A percentile compares a stretch with the other conserved stretches of the same genome.
Evolutionary conservation across 108 stramenopile genomes (phyloP).

Genomic region (Skeletonema costatum): DNA sequence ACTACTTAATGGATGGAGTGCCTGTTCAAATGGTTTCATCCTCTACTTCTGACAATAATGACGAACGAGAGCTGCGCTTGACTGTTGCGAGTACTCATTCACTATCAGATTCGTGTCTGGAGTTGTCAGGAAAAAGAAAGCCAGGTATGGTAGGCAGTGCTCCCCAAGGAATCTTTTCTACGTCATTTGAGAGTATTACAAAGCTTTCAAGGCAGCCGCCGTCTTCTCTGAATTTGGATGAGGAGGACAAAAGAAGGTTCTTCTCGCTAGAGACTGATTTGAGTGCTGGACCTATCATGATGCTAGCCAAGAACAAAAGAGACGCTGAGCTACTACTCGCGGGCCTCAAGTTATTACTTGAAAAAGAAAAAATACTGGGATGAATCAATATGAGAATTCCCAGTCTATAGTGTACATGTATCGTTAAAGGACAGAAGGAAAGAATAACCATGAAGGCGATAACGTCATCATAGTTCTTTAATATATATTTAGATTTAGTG

Average conservation of each 20-base stretch:
- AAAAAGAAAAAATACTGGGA: conserved; percentile 27
- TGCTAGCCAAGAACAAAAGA: conserved; percentile 44
- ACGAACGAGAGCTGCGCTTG: conserved; percentile 36
- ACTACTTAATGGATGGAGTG: conserved; percentile 48
- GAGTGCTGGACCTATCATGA: conserved; percentile 39
- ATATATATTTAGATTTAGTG: background rate
- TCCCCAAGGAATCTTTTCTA: conserved; percentile 26
- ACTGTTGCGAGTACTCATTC: conserved; percentile 12
- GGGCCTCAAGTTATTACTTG: conserved; percentile 44
- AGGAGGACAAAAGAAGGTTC: conserved; percentile 38
- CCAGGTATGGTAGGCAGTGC: conserved; percentile 42
- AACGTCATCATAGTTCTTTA: background rate
- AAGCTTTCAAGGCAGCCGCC: conserved; percentile 36
- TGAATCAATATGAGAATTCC: background rate
- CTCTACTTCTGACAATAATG: conserved; percentile 5
- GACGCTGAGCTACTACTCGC: conserved; percentile 40
- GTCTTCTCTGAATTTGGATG: conserved; percentile 19
- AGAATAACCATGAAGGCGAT: background rate
- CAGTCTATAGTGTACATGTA: background rate
- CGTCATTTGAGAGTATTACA: conserved; percentile 37
- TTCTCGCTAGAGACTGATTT: conserved; percentile 48
- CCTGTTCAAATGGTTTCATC: conserved; percentile 26
- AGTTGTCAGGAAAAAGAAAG: conserved; percentile 22
- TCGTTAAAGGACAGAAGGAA: background rate
- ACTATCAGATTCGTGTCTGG: conserved; percentile 20